These are phyloP conservation scores for Phytophthora europaea DNA, from an alignment of 352 stramenopile species.

Conservation along the genomic window DNA sequence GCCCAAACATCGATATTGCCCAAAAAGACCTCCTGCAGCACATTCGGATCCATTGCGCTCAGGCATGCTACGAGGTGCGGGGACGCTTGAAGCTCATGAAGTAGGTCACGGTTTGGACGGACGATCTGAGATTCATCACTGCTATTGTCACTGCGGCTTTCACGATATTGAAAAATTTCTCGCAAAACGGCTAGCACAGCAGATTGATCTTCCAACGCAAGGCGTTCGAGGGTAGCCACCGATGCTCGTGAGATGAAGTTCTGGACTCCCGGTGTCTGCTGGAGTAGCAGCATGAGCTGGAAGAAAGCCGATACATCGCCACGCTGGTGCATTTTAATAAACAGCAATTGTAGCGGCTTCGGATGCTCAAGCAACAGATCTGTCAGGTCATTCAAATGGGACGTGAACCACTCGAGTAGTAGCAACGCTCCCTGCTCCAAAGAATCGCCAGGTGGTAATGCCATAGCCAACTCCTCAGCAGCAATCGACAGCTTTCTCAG, in stretches of 20 bases:
- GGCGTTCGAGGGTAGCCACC: slow-evolving; percentile 58
- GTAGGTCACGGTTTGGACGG: slow-evolving; percentile 52
- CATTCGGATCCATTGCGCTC: slow-evolving; percentile 67
- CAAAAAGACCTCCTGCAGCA: slow-evolving; percentile 72
- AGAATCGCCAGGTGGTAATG: slow-evolving; percentile 17
- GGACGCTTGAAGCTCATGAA: slow-evolving; percentile 62
- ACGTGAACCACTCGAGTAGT: slow-evolving; percentile 71
- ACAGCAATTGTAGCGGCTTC: slow-evolving; percentile 69
- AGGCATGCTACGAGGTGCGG: slow-evolving; percentile 69
- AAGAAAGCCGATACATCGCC: slow-evolving; percentile 64
- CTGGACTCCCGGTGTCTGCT: slow-evolving; percentile 68
- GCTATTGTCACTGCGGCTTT: slow-evolving; percentile 18
- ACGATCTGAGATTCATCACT: slow-evolving; percentile 7
- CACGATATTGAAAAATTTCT: slow-evolving; percentile 57
- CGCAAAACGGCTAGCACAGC: slow-evolving; percentile 57
- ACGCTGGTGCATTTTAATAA: slow-evolving; percentile 67
- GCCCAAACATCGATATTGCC: slow-evolving; percentile 71
- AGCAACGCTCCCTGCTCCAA: slow-evolving; percentile 34
- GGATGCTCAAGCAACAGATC: slow-evolving; percentile 61
- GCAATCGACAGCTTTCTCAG: slow-evolving; percentile 23
- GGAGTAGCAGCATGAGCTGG: slow-evolving; percentile 70
- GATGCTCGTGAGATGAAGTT: slow-evolving; percentile 66
- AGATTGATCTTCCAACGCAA: slow-evolving; percentile 69
- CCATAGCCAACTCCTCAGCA: slow-evolving; percentile 25
- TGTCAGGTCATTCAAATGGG: slow-evolving; percentile 63